Evolutionary conservation across 225 moss, liverwort and hornwort species (phyloP).

Genomic region (Physcomitrium patens): DNA sequence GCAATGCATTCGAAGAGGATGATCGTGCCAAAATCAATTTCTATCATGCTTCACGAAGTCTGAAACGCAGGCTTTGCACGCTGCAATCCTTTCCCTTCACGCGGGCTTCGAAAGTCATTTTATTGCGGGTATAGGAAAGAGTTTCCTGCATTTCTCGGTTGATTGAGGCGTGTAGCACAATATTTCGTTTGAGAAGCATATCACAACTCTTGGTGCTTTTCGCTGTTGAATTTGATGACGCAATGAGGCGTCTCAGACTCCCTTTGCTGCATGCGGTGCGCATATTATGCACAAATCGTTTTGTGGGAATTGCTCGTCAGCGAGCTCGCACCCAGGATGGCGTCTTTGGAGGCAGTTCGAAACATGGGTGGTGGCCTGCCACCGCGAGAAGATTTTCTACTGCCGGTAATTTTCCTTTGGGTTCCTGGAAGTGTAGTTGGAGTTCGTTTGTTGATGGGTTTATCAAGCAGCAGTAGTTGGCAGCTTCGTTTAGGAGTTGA

Average conservation of each 20-base stretch:
- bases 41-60: too few relatives aligned
- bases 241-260: conserved; percentile 41
- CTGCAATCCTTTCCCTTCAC: too few relatives aligned
- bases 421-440: conserved; percentile 1
- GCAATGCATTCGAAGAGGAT: too few relatives aligned
- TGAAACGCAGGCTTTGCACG: too few relatives aligned
- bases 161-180: too few relatives aligned
- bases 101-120: too few relatives aligned
- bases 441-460: conserved; percentile 12
- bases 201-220: background rate
- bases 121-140: too few relatives aligned
- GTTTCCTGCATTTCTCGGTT: too few relatives aligned
- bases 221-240: conserved; percentile 14
- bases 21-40: too few relatives aligned
- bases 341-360: background rate
- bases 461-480: background rate
- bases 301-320: background rate
- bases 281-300: conserved; percentile 17
- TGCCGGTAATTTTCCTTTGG: conserved; percentile 29
- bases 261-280: conserved; percentile 35
- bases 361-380: conserved; percentile 28
- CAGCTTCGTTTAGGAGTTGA: background rate
- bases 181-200: too few relatives aligned
- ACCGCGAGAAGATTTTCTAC: conserved; percentile 32
- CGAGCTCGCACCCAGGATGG: background rate